A percentile compares a stretch with the other conserved stretches of the same genome.
These are phyloP conservation scores for Trichosporon coremiiforme DNA, from an alignment of 1,284 basidiomycete species.

Conservation along the genomic window DNA sequence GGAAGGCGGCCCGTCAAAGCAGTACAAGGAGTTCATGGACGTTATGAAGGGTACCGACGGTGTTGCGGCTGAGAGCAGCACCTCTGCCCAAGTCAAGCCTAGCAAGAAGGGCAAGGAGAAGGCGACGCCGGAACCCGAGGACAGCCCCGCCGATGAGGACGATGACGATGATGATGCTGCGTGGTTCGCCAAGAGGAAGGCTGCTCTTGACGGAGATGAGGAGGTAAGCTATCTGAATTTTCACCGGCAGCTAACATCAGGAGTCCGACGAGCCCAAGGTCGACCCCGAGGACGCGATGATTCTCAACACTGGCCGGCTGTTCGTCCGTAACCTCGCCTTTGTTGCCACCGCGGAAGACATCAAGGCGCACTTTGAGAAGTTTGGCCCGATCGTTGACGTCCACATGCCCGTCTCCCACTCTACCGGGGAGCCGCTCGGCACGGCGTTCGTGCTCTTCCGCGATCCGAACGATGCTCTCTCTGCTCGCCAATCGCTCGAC, in stretches of 20 bases:
- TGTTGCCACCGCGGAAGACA: conserved; percentile 73
- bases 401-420: conserved; percentile 74
- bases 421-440: conserved; percentile 71
- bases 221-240: conserved; percentile 27
- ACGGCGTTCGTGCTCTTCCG: conserved; percentile 78
- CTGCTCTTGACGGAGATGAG: conserved; percentile 34
- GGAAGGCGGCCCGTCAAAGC: conserved; percentile 63
- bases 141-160: conserved; percentile 1
- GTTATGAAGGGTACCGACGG: conserved; percentile 54
- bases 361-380: conserved; percentile 67
- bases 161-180: conserved; percentile 57
- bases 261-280: conserved; percentile 23
- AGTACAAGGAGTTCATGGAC: conserved; percentile 61
- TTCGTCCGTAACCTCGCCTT: conserved; percentile 92
- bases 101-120: conserved; percentile 62
- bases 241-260: conserved; percentile 1
- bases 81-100: conserved; percentile 48
- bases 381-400: conserved; percentile 78
- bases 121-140: conserved; percentile 22
- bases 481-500: conserved; percentile 78
- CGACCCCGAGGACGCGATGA: conserved; percentile 62
- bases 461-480: conserved; percentile 67
- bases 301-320: conserved; percentile 75
- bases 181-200: conserved; percentile 62
- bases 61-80: conserved; percentile 42